Evolutionary conservation across 192 early-diverging fungal genomes (phyloP), one percentile per base, ranked within the genome.

Genomic region (Backusella tarrabulga): DNA sequence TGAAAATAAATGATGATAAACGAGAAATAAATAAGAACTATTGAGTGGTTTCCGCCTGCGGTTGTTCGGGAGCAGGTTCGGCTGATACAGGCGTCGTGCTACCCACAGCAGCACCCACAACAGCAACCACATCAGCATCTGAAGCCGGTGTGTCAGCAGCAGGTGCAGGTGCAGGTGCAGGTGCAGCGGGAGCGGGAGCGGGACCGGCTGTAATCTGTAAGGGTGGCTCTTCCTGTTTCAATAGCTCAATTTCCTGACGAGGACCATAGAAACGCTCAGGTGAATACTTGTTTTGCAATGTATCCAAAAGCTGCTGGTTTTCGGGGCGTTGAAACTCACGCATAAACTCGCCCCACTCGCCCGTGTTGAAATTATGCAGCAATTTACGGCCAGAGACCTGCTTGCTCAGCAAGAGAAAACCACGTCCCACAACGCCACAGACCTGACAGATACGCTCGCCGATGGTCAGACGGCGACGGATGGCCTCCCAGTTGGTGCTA

Each of bases 401-500:
- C 34, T 76, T 79, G 34, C 71, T 74, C 1, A 83, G 70, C 0
- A 83, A 68, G 0, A 83, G 52, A 34, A 79, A 83, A 2, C 81
- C 81, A 40, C 76, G 77, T 11, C 81, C 81, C 11, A 83, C 19
- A 0, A 71, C 72, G 52, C 46, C 68, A 32, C 73, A 75, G 23
- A 83, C 60, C 38, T 79, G 78, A 34, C 73, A 76, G 35, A 83
- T 83, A 35, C 81, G 74, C n/a, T 83, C 81, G 19, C 81, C 81
- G 72, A 83, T 83, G 3, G 81, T 83, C 36, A 83, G 52, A 9
- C 81, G 81, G n/a, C 81, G 74, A 17, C 81, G 78, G 11, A 83
- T 79, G 1, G 81, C 81, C 42, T 83, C 81, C 81, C 81, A 83
- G 67, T 83, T 83, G 32, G 81, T 83, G 32, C 54, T 83, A 4